These are phyloP conservation scores for Acrocalymma vagum DNA, from an alignment of 2,329 filamentous ascomycete species.

Conservation along the genomic window DNA sequence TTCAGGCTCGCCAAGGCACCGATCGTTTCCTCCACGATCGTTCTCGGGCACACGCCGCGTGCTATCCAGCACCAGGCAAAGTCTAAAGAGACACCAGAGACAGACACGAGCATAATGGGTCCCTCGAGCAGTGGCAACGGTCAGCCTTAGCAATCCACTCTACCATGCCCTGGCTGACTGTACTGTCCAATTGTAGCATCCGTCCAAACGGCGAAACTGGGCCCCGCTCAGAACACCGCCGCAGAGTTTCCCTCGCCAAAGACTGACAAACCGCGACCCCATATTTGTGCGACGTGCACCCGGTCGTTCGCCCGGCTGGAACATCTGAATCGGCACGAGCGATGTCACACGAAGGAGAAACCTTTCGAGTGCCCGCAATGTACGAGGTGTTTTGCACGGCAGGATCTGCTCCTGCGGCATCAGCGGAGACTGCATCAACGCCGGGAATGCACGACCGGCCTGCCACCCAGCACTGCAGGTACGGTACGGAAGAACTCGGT, in stretches of 20 bases:
- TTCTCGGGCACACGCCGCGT: conserved; percentile 7
- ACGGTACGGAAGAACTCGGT: conserved; percentile 91
- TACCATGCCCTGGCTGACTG: conserved; percentile 15
- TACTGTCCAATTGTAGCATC: conserved; percentile 19
- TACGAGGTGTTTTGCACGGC: conserved; percentile 87
- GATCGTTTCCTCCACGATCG: conserved; percentile 2
- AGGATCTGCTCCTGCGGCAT: conserved; percentile 88
- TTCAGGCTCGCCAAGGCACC: conserved; percentile 10
- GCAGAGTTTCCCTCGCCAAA: conserved; percentile 78
- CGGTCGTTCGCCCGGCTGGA: conserved; percentile 92
- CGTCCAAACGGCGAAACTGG: conserved; percentile 27
- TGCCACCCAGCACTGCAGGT: conserved; percentile 69
- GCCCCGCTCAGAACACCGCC: conserved; percentile 21
- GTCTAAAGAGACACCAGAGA: conserved; percentile 17
- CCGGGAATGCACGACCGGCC: conserved; percentile 82
- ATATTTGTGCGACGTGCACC: conserved; percentile 88
- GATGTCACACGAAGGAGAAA: conserved; percentile 96
- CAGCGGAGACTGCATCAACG: conserved; percentile 98
- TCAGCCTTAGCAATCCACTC: conserved; percentile 15
- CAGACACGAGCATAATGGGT: conserved; percentile 23
- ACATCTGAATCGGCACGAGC: conserved; percentile 93
- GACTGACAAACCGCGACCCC: conserved; percentile 93
- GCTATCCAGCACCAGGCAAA: conserved; percentile 8
- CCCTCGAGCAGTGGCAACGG: conserved; percentile 28
- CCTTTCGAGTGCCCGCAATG: conserved; percentile 97